A percentile compares a stretch with the other conserved stretches of the same genome.
Conservation (phyloP, 2,329 filamentous ascomycete species). For the Aureobasidium melanogenum region DNA sequence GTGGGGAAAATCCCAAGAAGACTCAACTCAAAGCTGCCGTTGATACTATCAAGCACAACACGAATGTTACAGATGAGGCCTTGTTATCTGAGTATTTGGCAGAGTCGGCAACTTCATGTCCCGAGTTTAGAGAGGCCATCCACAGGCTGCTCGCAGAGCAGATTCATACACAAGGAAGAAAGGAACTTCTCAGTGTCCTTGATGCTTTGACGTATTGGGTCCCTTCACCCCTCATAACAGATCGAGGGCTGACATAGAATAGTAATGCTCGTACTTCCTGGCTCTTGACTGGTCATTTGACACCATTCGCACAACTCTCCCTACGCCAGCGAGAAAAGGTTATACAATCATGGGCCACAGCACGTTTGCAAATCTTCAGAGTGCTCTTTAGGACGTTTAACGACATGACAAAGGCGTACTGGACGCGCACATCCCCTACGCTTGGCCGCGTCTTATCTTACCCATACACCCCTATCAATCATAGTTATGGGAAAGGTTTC, state of each 20-base stretch:
- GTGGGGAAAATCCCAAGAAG: not conserved
- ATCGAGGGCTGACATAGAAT: not conserved
- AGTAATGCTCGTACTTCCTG: constrained; percentile 55
- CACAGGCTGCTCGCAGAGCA: constrained; percentile 40
- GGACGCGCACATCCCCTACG: constrained; percentile 46
- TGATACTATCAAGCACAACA: constrained; percentile 27
- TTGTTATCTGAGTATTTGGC: constrained; percentile 22
- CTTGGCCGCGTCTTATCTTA: constrained; percentile 51
- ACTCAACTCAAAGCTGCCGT: constrained; percentile 31
- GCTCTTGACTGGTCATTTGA: constrained; percentile 58
- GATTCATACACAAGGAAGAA: constrained; percentile 40
- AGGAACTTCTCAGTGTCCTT: constrained; percentile 32
- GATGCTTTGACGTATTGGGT: not conserved
- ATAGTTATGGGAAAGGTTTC: constrained; percentile 36
- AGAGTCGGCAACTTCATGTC: constrained; percentile 34
- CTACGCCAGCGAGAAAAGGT: constrained; percentile 52
- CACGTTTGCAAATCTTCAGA: constrained; percentile 48
- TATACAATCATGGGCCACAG: constrained; percentile 52
- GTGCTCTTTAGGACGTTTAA: constrained; percentile 48
- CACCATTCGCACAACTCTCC: constrained; percentile 54
- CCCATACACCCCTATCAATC: constrained; percentile 45
- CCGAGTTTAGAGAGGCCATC: constrained; percentile 44
- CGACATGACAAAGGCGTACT: constrained; percentile 46
- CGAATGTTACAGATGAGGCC: constrained; percentile 33
- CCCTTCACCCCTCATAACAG: not conserved